A percentile compares a stretch with the other conserved stretches of the same genome.
phyloP scores from a whole-genome alignment of 768 basidiomycete species.

The Lyophyllum decastes region DNA sequence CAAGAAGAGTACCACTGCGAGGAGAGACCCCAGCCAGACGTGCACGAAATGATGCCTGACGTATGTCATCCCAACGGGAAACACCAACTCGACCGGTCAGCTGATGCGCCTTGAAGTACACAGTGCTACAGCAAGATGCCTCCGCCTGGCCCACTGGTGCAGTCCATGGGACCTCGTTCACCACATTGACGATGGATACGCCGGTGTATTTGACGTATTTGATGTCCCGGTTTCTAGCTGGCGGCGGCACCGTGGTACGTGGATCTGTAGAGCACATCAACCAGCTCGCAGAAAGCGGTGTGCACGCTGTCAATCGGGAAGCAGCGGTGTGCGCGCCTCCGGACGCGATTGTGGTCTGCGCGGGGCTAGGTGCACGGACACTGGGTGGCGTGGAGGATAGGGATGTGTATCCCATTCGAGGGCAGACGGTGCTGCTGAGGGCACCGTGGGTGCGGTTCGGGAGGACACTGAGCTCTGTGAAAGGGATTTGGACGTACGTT shows the following conservation, averaged over 20 bases:
- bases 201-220: constrained; percentile 67
- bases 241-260: constrained; percentile 56
- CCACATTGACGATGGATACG: constrained; percentile 65
- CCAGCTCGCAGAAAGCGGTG: constrained; percentile 60
- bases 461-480: constrained; percentile 41
- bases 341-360: constrained; percentile 64
- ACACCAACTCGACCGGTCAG: neutral
- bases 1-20: constrained; percentile 62
- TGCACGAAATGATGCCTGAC: constrained; percentile 52
- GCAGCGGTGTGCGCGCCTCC: constrained; percentile 23
- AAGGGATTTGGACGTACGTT: constrained; percentile 54
- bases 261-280: constrained; percentile 60
- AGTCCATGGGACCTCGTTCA: constrained; percentile 51
- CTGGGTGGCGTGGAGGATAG: constrained; percentile 78
- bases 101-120: constrained; percentile 18
- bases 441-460: constrained; percentile 62
- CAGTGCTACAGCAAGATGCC: constrained; percentile 32
- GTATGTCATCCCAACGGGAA: constrained; percentile 14
- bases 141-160: constrained; percentile 29
- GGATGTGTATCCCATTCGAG: constrained; percentile 69
- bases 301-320: constrained; percentile 26
- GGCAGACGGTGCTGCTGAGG: constrained; percentile 73
- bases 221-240: constrained; percentile 51
- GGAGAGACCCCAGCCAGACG: constrained; percentile 34
- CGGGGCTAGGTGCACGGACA: constrained; percentile 68